Base-by-base conservation (phyloP, 31 red algal genomes). In the Asparagopsis taxiformis region DNA sequence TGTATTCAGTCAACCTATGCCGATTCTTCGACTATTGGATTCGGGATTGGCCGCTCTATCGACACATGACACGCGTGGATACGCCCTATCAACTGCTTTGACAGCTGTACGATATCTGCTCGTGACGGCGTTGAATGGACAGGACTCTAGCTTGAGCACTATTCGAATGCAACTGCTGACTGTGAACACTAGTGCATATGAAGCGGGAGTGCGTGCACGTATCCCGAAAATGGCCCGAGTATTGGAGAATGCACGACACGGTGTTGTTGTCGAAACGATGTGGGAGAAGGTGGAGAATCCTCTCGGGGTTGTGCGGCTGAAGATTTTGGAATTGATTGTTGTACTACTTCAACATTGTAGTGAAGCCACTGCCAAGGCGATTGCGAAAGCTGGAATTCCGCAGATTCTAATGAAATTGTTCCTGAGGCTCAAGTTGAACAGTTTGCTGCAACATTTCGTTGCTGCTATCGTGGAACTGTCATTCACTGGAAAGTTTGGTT, bases 101-200 rank as follows among this genome's bases (percentile, higher is more conserved):
- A 91, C 87, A 9, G 87, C 87, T 30, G 87, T 72, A 21, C 77
- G 87, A 21, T 91, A 91, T 63, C 53, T 91, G 23, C 65, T 91
- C 15, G 78, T 84, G n/a, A 91, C 87, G 31, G 87, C 87, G 24
- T 51, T 83, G n/a, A 91, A 82, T 30, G 87, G 87, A 8, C 87
- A 91, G 32, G 87, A 91, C 44, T 82, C 76, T 15, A 83, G 77
- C 65, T 26, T 91, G 62, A 83, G 77, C 71, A 82, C 77, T 3
- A 91, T 91, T 49, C 77, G 87, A 15, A 68, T 82, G 76, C 77
- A 83, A 21, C 62, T 91, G 36, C 63, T 82, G 77, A 61, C 77
- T 51, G 77, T 91, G 34, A 82, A 82, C 37, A 91, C 87, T 0
- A 28, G 46, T 31, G 70, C 71, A 7, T 91, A 91, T 36, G 87